Conservation (phyloP, 164 flowering plant species). For the Umbilicus rupestris region DNA sequence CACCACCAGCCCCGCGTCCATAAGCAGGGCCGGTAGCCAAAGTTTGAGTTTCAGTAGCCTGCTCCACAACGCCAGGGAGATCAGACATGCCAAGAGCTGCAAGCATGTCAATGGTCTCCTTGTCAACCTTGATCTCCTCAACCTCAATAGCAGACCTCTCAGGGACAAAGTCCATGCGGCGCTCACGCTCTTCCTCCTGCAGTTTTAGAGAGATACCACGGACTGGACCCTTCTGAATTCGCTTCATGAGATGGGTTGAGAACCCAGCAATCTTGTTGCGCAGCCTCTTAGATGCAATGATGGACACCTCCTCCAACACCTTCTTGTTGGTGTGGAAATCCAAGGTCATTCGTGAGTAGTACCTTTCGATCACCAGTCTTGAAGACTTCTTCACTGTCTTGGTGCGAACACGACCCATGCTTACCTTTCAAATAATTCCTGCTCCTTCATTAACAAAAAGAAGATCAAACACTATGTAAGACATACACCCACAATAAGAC, state of each 20-base stretch:
- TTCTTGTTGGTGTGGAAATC: constrained; percentile 18
- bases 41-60: constrained; percentile 22
- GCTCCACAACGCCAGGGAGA: constrained; percentile 15
- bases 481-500: too few species aligned
- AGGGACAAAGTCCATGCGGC: constrained; percentile 79
- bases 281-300: constrained; percentile 66
- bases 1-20: constrained; percentile 17
- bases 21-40: constrained; percentile 13
- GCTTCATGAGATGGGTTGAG: constrained; percentile 18
- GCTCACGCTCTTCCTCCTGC: constrained; percentile 75
- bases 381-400: constrained; percentile 62
- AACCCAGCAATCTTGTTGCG: constrained; percentile 76
- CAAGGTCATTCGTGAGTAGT: constrained; percentile 65
- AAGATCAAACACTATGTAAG: too few species aligned
- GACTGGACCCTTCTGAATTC: neutral
- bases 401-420: constrained; percentile 71
- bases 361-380: constrained; percentile 27
- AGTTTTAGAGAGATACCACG: constrained; percentile 28
- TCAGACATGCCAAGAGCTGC: constrained; percentile 4
- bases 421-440: constrained; percentile 1
- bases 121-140: constrained; percentile 1
- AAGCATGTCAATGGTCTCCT: constrained; percentile 2
- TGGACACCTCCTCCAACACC: constrained; percentile 24
- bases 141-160: constrained; percentile 54
- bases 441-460: too few species aligned